Base-by-base conservation (phyloP, 2,329 filamentous ascomycete genomes). In the Parafenestella ontariensis region DNA sequence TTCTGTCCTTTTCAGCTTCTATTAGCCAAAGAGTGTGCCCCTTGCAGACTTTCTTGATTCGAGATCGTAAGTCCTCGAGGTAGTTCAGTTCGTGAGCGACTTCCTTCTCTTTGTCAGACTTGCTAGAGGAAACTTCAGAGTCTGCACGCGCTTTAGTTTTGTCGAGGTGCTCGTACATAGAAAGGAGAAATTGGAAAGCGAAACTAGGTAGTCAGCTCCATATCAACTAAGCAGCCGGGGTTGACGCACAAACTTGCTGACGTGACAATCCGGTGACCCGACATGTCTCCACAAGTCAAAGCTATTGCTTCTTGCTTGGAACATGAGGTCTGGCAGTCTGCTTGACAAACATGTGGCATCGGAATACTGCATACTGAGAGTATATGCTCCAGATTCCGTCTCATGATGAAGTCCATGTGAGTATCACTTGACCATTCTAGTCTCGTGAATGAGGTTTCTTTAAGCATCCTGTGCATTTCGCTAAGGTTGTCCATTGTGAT, bases 201-300 rank as follows among this genome's bases (percentile, higher is more conserved):
- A 31, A 54, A 28, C 51, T 48, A n/a, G 15, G 5, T 17, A 4
- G 29, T 48, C 33, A 48, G 45, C n/a, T 36, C 7, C 20, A 29
- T 3, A 21, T 2, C 10, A 7, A 26, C 15, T 21, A 9, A 17
- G 7, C 18, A 41, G 39, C 13, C 18, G 15, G 5, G 7, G 13
- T 31, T 18, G 26, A 18, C 49, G n/a, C 29, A 56, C 56, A 54
- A 53, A 20, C 48, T 59, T 21, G 56, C 49, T 13, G 44, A 29
- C 18, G 49, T 21, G 4, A 21, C 20, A 33, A 60, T 23, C 1
- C 47, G 47, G 26, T 61, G 58, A 5, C 54, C 58, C 24, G 58
- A 54, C 1, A 55, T 49, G 11, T 61, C 58, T n/a, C 58, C 58
- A 34, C 54, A 61, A 1, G 58, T 61, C 11, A 61, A 11, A 20